Conservation (phyloP, 768 basidiomycete species). For the Lyophyllum semitale region DNA sequence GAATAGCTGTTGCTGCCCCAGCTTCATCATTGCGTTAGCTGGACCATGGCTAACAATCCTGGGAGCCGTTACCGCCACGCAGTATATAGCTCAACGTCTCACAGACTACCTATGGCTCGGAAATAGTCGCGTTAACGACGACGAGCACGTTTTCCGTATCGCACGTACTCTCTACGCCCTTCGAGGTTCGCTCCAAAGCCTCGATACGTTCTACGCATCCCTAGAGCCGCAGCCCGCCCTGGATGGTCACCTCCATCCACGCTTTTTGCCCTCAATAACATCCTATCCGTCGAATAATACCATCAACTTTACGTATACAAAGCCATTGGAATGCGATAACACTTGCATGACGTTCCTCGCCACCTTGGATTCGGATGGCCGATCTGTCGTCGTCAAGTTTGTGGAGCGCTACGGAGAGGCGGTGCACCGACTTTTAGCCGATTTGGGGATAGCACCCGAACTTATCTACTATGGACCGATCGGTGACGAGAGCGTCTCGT, state of each 20-base stretch:
- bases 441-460: constrained; percentile 18
- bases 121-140: constrained; percentile 16
- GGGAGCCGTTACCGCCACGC: constrained; percentile 29
- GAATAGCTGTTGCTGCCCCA: constrained; percentile 26
- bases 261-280: constrained; percentile 24
- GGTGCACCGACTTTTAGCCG: constrained; percentile 26
- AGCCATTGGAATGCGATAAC: background rate
- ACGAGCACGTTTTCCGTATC: constrained; percentile 16
- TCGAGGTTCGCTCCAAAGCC: constrained; percentile 5
- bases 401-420: constrained; percentile 21
- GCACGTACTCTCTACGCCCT: constrained; percentile 27
- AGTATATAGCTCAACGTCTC: constrained; percentile 32
- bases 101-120: constrained; percentile 35
- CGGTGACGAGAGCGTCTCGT: background rate
- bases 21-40: constrained; percentile 30
- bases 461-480: constrained; percentile 22
- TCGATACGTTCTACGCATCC: constrained; percentile 23
- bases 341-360: constrained; percentile 8
- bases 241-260: constrained; percentile 12
- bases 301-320: constrained; percentile 2
- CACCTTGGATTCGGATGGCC: constrained; percentile 3
- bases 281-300: background rate
- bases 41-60: constrained; percentile 34
- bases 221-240: constrained; percentile 1
- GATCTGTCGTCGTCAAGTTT: constrained; percentile 7